phyloP scores from a whole-genome alignment of 495 filamentous ascomycete genomes.

The Xylaria intraflava region DNA sequence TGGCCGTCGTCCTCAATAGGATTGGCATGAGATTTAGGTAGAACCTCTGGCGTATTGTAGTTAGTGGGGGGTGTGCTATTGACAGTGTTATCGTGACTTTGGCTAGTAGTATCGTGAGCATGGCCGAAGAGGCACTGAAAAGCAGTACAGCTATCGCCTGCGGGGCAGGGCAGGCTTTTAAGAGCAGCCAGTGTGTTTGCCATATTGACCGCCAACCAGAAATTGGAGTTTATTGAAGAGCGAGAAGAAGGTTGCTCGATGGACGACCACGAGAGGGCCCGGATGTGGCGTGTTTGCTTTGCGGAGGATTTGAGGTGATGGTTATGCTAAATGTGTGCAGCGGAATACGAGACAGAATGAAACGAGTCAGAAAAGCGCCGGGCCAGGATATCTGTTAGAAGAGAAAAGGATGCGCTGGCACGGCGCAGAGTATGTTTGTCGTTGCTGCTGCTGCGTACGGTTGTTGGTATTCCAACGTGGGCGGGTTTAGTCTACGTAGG shows the following conservation, averaged over 20 bases:
- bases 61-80: neutral
- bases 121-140: constrained; percentile 39
- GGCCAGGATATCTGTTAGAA: neutral
- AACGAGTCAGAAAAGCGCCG: neutral
- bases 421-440: neutral
- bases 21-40: neutral
- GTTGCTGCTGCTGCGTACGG: too few relatives aligned
- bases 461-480: neutral
- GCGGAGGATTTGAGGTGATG: neutral
- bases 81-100: neutral
- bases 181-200: constrained; percentile 60
- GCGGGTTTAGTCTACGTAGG: neutral
- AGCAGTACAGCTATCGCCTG: constrained; percentile 40
- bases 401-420: neutral
- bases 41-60: neutral
- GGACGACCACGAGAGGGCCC: neutral
- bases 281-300: neutral
- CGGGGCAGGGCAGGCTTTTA: constrained; percentile 58
- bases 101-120: constrained; percentile 20
- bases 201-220: constrained; percentile 41
- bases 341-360: neutral
- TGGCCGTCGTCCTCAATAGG: neutral
- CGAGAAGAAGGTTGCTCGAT: neutral
- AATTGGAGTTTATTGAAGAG: neutral
- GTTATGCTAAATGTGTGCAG: neutral